Evolutionary conservation across 2,329 filamentous ascomycete genomes (phyloP), one percentile per base, ranked within the genome.

Genomic region (Raffaelea albimanens): DNA sequence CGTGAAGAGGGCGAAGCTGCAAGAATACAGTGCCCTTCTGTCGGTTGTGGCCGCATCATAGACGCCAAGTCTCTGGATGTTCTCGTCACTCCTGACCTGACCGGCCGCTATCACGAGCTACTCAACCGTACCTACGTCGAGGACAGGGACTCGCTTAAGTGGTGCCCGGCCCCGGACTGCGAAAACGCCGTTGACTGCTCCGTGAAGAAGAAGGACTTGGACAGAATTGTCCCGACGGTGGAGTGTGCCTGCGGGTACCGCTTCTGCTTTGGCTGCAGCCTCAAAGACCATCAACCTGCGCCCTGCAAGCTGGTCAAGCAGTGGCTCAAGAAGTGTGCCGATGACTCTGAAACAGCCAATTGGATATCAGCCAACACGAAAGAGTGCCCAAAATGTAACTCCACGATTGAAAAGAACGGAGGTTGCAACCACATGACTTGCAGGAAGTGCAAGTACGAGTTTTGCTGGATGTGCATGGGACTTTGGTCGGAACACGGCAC

Each of bases 391-490:
- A 93, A 86, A 63, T 98, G 93, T 66, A 82, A 87, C 57, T 97
- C 91, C 2, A 98, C 93, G 0, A 98, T 98, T 40, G 93, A 98
- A 68, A 98, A 98, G 78, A 98, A 98, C 56, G 90, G 90, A 45
- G 90, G 90, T 3, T 96, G 90, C 70, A 96, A 96, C 68, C 90
- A 96, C 65, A 96, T 96, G 90, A 96, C 90, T 0, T 96, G 90
- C 63, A 76, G 90, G 48, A 96, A 96, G 65, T 96, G 90, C 70
- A 88, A 89, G 60, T 83, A 96, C 61, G 90, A 96, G 61, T 96
- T 98, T 61, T 98, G 93, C 69, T 98, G 93, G 93, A 97, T 98
- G 86, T 98, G 93, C 61, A 98, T 98, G 93, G 93, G 93, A 0
- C 72, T 95, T 1, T 98, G 93, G 93, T 94, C 89, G 1, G 93